A percentile compares a stretch with the other conserved stretches of the same genome.
Evolutionary conservation across 495 filamentous ascomycete species (phyloP).

Genomic region (Haplographium delicatum): DNA sequence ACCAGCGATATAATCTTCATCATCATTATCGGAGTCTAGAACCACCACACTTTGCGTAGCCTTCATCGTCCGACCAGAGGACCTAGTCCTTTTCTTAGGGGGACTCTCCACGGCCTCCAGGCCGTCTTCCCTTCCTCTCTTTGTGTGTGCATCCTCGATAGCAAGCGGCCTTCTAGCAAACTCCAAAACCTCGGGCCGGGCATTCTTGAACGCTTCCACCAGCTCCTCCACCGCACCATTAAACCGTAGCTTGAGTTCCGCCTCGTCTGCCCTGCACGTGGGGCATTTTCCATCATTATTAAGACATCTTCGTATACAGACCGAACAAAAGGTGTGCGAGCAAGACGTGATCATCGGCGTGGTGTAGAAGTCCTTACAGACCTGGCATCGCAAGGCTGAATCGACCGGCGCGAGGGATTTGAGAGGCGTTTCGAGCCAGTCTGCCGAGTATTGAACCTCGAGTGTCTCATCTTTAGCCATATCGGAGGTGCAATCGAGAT

Average conservation of each 20-base stretch:
- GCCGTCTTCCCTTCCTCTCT: constrained; percentile 30
- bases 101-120: constrained; percentile 32
- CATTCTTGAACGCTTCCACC: constrained; percentile 68
- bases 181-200: constrained; percentile 55
- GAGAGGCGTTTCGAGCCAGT: constrained; percentile 83
- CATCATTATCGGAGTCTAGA: constrained; percentile 28
- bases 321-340: constrained; percentile 92
- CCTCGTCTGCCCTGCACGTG: constrained; percentile 67
- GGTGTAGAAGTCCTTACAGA: constrained; percentile 96
- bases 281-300: constrained; percentile 81
- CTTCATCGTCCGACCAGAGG: constrained; percentile 31
- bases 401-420: constrained; percentile 70
- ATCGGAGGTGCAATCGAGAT: too few species aligned
- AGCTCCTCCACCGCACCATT: constrained; percentile 82
- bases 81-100: constrained; percentile 41
- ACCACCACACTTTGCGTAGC: constrained; percentile 1
- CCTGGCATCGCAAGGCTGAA: constrained; percentile 82
- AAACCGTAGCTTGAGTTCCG: constrained; percentile 75
- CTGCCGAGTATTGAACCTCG: constrained; percentile 81
- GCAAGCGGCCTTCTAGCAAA: constrained; percentile 46
- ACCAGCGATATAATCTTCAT: constrained; percentile 25
- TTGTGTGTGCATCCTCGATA: constrained; percentile 6
- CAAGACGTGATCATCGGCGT: constrained; percentile 93
- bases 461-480: constrained; percentile 32
- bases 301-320: constrained; percentile 85